A percentile compares a stretch with the other conserved stretches of the same genome.
These are phyloP conservation scores for Musa itinerans DNA, from an alignment of 176 grass and related monocot species.

Conservation along the genomic window DNA sequence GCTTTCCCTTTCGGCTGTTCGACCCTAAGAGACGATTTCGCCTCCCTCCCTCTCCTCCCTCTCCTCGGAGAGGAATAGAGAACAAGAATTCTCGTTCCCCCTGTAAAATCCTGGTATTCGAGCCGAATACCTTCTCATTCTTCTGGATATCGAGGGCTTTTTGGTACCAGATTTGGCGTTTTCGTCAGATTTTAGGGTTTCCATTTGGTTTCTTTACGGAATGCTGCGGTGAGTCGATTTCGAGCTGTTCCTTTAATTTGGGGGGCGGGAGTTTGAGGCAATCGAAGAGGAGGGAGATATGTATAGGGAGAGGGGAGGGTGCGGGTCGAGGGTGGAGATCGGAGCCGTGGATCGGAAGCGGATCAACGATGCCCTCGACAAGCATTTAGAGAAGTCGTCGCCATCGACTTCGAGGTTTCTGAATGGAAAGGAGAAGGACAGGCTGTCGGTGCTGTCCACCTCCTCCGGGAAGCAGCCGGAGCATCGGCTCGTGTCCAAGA, in stretches of 20 bases:
- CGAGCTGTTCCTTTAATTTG: not conserved
- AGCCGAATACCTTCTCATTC: not conserved
- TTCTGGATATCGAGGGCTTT: not conserved
- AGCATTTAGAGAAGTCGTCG: constrained; percentile 28
- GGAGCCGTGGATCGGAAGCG: constrained; percentile 38
- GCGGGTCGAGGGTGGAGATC: constrained; percentile 13
- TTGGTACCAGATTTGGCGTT: not conserved
- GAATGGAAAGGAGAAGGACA: constrained; percentile 33
- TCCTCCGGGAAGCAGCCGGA: constrained; percentile 41
- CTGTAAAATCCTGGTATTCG: not conserved
- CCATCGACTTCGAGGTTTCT: constrained; percentile 40
- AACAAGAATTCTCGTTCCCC: not conserved
- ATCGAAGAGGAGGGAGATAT: constrained; percentile 24
- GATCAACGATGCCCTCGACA: constrained; percentile 48
- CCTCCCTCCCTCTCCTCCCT: not conserved
- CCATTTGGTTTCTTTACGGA: not conserved
- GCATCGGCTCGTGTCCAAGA: constrained; percentile 35
- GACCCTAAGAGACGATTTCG: not conserved
- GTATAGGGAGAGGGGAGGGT: constrained; percentile 32
- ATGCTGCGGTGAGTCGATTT: not conserved
- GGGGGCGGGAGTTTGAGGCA: constrained; percentile 8
- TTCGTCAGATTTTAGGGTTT: not conserved
- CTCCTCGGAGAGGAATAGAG: not conserved
- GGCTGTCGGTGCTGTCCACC: constrained; percentile 20
- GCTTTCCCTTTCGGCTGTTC: too few species aligned